Evolutionary conservation across 768 basidiomycete species (phyloP).

Genomic region (Tricholoma sp.): DNA sequence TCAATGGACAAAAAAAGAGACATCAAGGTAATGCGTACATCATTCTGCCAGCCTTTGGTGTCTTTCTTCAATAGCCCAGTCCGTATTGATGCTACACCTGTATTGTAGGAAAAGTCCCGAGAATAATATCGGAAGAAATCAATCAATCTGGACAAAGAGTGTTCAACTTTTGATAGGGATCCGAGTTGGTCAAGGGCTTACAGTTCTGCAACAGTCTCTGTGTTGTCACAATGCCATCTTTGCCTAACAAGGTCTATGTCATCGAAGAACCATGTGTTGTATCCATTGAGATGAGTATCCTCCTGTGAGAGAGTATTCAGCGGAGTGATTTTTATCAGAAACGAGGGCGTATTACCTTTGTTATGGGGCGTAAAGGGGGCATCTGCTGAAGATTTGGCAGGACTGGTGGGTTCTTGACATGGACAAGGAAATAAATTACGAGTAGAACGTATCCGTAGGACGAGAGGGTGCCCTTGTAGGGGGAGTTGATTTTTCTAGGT

Average conservation of each 20-base stretch:
- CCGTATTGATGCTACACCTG: slow-evolving; percentile 87
- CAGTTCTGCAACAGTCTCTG: slow-evolving; percentile 91
- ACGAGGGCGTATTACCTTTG: slow-evolving; percentile 45
- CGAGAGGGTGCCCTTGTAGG: slow-evolving; percentile 93
- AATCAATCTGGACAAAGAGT: slow-evolving; percentile 57
- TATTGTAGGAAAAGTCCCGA: slow-evolving; percentile 88
- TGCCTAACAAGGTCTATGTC: slow-evolving; percentile 89
- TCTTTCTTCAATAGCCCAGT: slow-evolving; percentile 88
- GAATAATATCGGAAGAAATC: slow-evolving; percentile 98
- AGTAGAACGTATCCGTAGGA: slow-evolving; percentile 98
- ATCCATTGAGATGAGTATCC: slow-evolving; percentile 73
- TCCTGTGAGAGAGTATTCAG: slow-evolving; percentile 40
- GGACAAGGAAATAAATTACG: slow-evolving; percentile 96
- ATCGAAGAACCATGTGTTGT: slow-evolving; percentile 97
- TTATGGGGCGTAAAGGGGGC: slow-evolving; percentile 84
- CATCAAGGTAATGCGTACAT: slow-evolving; percentile 46
- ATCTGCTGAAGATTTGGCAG: slow-evolving; percentile 95
- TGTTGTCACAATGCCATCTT: slow-evolving; percentile 92
- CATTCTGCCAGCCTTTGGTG: slow-evolving; percentile 90
- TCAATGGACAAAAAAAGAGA: slow-evolving; percentile 5
- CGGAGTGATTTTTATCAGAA: slow-evolving; percentile 5
- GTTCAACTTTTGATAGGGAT: slow-evolving; percentile 2
- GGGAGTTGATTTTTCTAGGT: slow-evolving; percentile 92
- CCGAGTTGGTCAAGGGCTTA: slow-evolving; percentile 33
- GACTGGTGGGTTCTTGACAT: slow-evolving; percentile 96